Percentiles rank a stretch among this genome's conserved stretches.
phyloP scores from a whole-genome alignment of 345 rosid genomes.

The Crucihimalaya himalaica region DNA sequence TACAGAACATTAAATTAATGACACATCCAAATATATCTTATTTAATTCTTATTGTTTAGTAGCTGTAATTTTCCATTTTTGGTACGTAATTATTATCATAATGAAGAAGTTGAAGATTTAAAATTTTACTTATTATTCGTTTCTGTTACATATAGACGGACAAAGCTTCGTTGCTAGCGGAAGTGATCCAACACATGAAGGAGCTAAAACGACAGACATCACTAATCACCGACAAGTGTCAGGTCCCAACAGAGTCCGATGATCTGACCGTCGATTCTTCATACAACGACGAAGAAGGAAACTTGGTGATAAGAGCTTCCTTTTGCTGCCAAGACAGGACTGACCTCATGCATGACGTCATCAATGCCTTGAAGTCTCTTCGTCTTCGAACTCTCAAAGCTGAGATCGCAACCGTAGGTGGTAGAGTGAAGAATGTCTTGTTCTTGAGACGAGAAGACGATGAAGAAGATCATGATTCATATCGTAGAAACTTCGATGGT shows the following conservation, averaged over 20 bases:
- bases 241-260: conserved; percentile 80
- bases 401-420: conserved; percentile 93
- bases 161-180: conserved; percentile 83
- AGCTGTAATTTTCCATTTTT: background rate
- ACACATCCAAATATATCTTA: background rate
- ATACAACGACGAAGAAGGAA: conserved; percentile 70
- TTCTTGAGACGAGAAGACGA: conserved; percentile 71
- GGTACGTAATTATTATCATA: background rate
- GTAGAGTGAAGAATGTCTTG: conserved; percentile 84
- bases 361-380: conserved; percentile 74
- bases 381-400: conserved; percentile 82
- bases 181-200: conserved; percentile 70
- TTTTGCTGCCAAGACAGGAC: conserved; percentile 91
- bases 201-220: conserved; percentile 55
- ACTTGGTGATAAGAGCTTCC: conserved; percentile 83
- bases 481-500: conserved; percentile 23
- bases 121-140: background rate
- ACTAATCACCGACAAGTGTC: conserved; percentile 76
- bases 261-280: conserved; percentile 85
- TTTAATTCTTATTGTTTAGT: background rate
- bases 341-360: conserved; percentile 85
- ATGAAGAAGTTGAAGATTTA: background rate
- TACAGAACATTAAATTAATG: background rate
- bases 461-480: conserved; percentile 29
- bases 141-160: conserved; percentile 49